phyloP scores from a whole-genome alignment of 2,329 filamentous ascomycete genomes.

The Fusarium pseudoanthophilum region DNA sequence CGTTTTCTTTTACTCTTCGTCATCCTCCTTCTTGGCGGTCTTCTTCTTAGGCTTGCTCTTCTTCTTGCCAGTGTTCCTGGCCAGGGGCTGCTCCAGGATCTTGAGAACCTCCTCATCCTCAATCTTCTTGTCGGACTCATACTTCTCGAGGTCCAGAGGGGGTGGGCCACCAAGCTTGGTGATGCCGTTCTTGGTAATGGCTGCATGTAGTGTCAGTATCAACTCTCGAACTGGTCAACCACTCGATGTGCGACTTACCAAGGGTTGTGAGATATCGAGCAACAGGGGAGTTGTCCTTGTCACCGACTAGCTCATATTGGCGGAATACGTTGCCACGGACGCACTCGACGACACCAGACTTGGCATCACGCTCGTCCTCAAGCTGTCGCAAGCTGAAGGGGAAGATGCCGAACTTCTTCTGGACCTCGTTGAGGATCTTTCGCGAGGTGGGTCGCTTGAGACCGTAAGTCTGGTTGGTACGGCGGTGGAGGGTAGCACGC shows the following conservation, averaged over 20 bases:
- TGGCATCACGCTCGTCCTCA: slow-evolving; percentile 96
- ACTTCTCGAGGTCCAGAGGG: slow-evolving; percentile 79
- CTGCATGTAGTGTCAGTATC: slow-evolving; percentile 57
- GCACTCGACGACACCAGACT: slow-evolving; percentile 94
- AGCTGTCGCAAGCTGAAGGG: slow-evolving; percentile 97
- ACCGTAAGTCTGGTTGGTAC: slow-evolving; percentile 89
- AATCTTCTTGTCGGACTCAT: slow-evolving; percentile 98
- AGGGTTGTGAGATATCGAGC: slow-evolving; percentile 90
- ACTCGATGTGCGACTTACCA: slow-evolving; percentile 70
- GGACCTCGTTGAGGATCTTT: slow-evolving; percentile 91
- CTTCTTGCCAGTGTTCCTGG: slow-evolving; percentile 89
- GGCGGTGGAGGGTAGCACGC: slow-evolving; percentile 90
- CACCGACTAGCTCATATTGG: slow-evolving; percentile 95
- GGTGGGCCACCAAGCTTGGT: slow-evolving; percentile 84
- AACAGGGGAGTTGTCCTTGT: slow-evolving; percentile 88
- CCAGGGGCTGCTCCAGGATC: slow-evolving; percentile 89
- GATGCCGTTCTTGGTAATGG: slow-evolving; percentile 97
- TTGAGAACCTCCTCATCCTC: slow-evolving; percentile 94
- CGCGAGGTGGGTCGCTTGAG: slow-evolving; percentile 95
- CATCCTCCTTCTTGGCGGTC: slow-evolving; percentile 62
- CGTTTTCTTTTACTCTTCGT: slow-evolving; percentile 45
- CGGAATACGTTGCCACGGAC: slow-evolving; percentile 92
- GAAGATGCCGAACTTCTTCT: slow-evolving; percentile 97
- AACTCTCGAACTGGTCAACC: not conserved
- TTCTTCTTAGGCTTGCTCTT: slow-evolving; percentile 89